A percentile compares a stretch with the other conserved stretches of the same genome.
Evolutionary conservation across 2,329 filamentous ascomycete species (phyloP).

Genomic region (Colletotrichum navitas): DNA sequence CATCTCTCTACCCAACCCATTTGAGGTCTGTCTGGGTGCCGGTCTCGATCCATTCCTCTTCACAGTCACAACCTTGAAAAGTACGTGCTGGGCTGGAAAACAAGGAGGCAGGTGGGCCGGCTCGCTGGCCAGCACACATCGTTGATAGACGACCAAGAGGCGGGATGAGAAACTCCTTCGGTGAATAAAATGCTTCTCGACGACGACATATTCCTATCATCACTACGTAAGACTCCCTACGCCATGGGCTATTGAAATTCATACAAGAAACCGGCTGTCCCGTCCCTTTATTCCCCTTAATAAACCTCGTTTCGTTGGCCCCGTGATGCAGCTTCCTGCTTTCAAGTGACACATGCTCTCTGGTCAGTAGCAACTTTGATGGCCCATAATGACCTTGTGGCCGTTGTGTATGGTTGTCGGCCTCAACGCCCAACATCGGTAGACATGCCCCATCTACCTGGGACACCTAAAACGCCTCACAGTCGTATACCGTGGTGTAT

Average conservation of each 20-base stretch:
- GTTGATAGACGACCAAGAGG: background rate
- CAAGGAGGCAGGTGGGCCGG: background rate
- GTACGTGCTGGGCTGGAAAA: background rate
- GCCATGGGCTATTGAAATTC: background rate
- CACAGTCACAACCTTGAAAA: background rate
- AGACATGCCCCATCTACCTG: background rate
- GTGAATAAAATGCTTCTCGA: background rate
- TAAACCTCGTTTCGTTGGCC: background rate
- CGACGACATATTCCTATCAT: slow-evolving; percentile 13
- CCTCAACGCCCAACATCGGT: background rate
- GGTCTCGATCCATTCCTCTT: background rate
- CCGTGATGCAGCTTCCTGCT: background rate
- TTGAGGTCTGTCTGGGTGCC: background rate
- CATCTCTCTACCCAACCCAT: background rate
- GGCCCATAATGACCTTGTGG: background rate
- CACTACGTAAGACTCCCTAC: slow-evolving; percentile 8
- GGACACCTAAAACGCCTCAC: background rate
- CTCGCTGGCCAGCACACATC: background rate
- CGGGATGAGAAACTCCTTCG: no score
- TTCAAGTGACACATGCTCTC: background rate
- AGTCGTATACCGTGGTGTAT: background rate
- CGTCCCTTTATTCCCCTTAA: background rate
- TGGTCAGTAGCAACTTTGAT: background rate
- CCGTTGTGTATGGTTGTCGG: background rate
- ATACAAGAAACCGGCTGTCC: slow-evolving; percentile 18